A percentile compares a stretch with the other conserved stretches of the same genome.
phyloP scores from a whole-genome alignment of 2,329 filamentous ascomycete species.

The Epichloe amarillans region DNA sequence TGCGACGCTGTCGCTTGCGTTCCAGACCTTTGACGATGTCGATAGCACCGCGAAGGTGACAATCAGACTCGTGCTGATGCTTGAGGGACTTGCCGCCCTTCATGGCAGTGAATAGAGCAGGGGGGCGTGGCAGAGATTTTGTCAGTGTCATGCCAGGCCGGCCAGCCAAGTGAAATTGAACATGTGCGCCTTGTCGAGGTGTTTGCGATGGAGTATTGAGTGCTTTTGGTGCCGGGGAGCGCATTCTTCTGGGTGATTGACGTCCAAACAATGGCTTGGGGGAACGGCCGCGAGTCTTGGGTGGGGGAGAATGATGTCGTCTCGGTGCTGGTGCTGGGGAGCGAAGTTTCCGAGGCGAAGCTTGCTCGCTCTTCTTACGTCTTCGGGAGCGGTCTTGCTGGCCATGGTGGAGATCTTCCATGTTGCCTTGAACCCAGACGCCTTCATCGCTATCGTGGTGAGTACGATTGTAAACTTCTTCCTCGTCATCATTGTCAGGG shows the following conservation, averaged over 20 bases:
- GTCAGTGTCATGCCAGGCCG: slow-evolving; percentile 61
- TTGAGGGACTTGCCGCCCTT: slow-evolving; percentile 29
- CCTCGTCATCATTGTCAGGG: slow-evolving; percentile 71
- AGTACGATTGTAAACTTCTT: slow-evolving; percentile 45
- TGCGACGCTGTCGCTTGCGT: slow-evolving; percentile 81
- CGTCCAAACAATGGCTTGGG: slow-evolving; percentile 43
- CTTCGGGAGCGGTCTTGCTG: slow-evolving; percentile 32
- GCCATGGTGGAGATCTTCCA: slow-evolving; percentile 52
- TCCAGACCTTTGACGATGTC: slow-evolving; percentile 96
- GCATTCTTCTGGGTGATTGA: slow-evolving; percentile 55
- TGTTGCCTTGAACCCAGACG: slow-evolving; percentile 57
- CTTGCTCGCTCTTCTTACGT: slow-evolving; percentile 35
- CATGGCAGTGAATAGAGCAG: slow-evolving; percentile 52
- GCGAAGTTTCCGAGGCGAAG: slow-evolving; percentile 30
- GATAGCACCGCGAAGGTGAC: slow-evolving; percentile 80
- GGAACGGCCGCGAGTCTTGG: slow-evolving; percentile 25
- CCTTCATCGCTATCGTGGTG: slow-evolving; percentile 55
- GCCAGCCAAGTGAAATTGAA: slow-evolving; percentile 27
- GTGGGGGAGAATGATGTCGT: slow-evolving; percentile 21
- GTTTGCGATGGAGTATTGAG: slow-evolving; percentile 23
- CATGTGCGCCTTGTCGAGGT: slow-evolving; percentile 25
- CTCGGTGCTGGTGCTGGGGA: slow-evolving; percentile 28
- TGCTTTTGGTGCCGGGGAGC: slow-evolving; percentile 53
- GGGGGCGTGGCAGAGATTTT: slow-evolving; percentile 73
- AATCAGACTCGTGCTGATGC: slow-evolving; percentile 25